Evolutionary conservation across 2,329 filamentous ascomycete species (phyloP).

Genomic region (Xylariales sp.): DNA sequence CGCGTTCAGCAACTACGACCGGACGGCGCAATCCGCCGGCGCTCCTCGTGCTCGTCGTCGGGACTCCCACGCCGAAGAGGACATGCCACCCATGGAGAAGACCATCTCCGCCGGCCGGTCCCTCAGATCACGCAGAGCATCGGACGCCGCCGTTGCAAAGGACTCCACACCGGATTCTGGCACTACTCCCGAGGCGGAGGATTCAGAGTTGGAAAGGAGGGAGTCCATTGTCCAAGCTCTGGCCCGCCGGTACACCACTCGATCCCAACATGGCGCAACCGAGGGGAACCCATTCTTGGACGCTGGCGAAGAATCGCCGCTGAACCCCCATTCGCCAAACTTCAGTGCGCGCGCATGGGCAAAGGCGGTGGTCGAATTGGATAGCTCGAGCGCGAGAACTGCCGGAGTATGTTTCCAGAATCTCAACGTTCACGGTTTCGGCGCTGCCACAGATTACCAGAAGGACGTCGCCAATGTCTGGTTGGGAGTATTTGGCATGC

Average conservation of each 20-base stretch:
- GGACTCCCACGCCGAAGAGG: not conserved
- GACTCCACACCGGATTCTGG: slow-evolving; percentile 17
- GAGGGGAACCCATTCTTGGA: slow-evolving; percentile 46
- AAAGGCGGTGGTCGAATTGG: slow-evolving; percentile 51
- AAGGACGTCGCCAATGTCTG: slow-evolving; percentile 61
- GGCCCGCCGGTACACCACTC: slow-evolving; percentile 49
- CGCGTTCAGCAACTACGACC: slow-evolving; percentile 45
- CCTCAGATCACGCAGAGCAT: slow-evolving; percentile 27
- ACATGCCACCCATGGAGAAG: not conserved
- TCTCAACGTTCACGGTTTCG: slow-evolving; percentile 65
- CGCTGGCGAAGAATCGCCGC: slow-evolving; percentile 40
- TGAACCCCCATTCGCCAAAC: slow-evolving; percentile 48
- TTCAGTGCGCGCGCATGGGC: slow-evolving; percentile 57
- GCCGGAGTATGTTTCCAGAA: slow-evolving; percentile 64
- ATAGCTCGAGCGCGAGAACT: slow-evolving; percentile 54
- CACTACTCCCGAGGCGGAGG: slow-evolving; percentile 31
- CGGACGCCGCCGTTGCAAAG: slow-evolving; percentile 32
- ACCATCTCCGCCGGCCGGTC: slow-evolving; percentile 1
- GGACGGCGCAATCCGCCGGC: slow-evolving; percentile 38
- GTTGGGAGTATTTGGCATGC: slow-evolving; percentile 41
- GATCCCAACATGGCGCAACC: slow-evolving; percentile 31
- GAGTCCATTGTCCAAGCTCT: slow-evolving; percentile 50
- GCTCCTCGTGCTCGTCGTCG: slow-evolving; percentile 24
- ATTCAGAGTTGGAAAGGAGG: slow-evolving; percentile 44
- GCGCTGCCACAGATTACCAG: slow-evolving; percentile 66